Conservation (phyloP, 83 land plant species). For the Larix sibirica region DNA sequence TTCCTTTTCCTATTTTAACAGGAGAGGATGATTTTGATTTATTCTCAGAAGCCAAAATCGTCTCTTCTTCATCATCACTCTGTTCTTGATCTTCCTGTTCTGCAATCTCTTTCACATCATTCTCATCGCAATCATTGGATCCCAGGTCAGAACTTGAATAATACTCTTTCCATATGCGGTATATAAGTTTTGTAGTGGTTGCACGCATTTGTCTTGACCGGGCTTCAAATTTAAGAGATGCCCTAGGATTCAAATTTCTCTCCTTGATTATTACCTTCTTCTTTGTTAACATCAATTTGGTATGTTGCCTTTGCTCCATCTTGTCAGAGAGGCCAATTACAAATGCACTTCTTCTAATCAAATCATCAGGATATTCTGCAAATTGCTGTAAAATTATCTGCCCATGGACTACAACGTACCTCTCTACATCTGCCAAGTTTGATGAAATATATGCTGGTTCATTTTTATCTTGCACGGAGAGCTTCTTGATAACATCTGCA, state of each 20-base stretch:
- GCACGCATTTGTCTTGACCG: conserved; percentile 89
- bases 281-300: conserved; percentile 75
- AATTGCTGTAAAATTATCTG: conserved; percentile 92
- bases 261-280: conserved; percentile 56
- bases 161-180: conserved; percentile 91
- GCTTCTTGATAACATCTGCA: conserved; percentile 71
- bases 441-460: conserved; percentile 67
- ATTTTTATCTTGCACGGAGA: conserved; percentile 50
- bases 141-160: conserved; percentile 59
- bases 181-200: conserved; percentile 84
- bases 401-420: conserved; percentile 94
- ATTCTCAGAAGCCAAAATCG: conserved; percentile 8
- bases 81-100: conserved; percentile 49
- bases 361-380: conserved; percentile 86
- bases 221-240: conserved; percentile 51
- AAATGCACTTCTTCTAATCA: conserved; percentile 70
- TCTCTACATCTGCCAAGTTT: conserved; percentile 72
- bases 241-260: conserved; percentile 83
- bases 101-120: conserved; percentile 42
- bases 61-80: conserved; percentile 33
- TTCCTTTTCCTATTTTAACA: not conserved
- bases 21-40: conserved; percentile 17
- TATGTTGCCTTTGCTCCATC: conserved; percentile 93
- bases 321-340: conserved; percentile 58
- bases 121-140: conserved; percentile 24